Evolutionary conservation across 768 basidiomycete species (phyloP).

Genomic region (Tremella mesenterica): DNA sequence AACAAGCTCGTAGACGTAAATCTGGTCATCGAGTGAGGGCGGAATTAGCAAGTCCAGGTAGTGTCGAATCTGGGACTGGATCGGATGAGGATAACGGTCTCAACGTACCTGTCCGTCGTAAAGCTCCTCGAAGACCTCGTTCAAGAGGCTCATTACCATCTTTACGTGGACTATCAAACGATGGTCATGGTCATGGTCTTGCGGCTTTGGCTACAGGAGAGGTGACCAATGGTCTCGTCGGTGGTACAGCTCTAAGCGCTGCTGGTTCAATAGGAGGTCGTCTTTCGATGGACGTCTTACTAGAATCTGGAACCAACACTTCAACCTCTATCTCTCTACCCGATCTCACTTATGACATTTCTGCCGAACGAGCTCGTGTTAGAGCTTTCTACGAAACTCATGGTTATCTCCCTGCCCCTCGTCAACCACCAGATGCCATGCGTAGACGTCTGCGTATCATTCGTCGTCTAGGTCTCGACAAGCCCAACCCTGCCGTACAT

Average conservation of each 20-base stretch:
- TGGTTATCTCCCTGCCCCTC: slow-evolving; percentile 33
- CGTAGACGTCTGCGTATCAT: slow-evolving; percentile 28
- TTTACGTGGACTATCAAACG: too few relatives aligned
- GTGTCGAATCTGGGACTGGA: too few relatives aligned
- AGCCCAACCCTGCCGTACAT: slow-evolving; percentile 13
- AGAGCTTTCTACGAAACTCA: slow-evolving; percentile 22
- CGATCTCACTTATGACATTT: slow-evolving; percentile 12
- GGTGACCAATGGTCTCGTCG: neutral
- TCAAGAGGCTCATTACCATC: slow-evolving; percentile 8
- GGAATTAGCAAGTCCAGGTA: too few relatives aligned
- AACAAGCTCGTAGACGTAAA: slow-evolving; percentile 1
- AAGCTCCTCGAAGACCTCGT: slow-evolving; percentile 4
- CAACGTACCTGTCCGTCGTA: neutral
- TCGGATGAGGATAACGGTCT: slow-evolving; percentile 8
- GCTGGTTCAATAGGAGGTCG: neutral
- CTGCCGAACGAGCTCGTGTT: slow-evolving; percentile 17
- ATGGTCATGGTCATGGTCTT: too few relatives aligned
- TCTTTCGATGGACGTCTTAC: slow-evolving; percentile 8
- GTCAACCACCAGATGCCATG: slow-evolving; percentile 21
- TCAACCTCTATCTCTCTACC: slow-evolving; percentile 11
- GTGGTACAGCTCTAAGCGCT: neutral
- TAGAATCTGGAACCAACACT: slow-evolving; percentile 14
- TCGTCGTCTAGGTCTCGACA: slow-evolving; percentile 28
- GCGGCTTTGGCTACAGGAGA: too few relatives aligned
- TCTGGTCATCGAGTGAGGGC: too few relatives aligned